Evolutionary conservation across 2,329 filamentous ascomycete species (phyloP).

Genomic region (Sporothrix curviconia): DNA sequence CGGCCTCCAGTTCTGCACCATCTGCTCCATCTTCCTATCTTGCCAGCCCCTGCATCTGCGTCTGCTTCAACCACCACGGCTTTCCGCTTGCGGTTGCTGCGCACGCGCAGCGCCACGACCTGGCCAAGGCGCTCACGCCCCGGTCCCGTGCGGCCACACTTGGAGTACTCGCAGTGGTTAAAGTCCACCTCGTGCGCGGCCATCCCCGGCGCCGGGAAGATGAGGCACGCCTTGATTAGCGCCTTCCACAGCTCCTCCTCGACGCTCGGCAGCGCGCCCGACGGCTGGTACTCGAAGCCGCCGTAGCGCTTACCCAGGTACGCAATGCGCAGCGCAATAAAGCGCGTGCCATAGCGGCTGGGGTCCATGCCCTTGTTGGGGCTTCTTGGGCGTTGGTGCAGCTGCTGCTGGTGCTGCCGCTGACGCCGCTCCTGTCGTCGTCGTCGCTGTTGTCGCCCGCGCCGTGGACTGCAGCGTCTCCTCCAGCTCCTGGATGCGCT

Average conservation of each 20-base stretch:
- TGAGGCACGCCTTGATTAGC: conserved; percentile 71
- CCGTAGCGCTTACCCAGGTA: conserved; percentile 90
- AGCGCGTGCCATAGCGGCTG: conserved; percentile 71
- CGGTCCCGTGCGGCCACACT: conserved; percentile 86
- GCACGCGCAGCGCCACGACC: conserved; percentile 75
- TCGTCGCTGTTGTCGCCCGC: background rate
- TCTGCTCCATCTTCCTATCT: conserved; percentile 19
- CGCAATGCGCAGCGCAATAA: conserved; percentile 86
- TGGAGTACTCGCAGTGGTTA: conserved; percentile 82
- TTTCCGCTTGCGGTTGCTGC: conserved; percentile 58
- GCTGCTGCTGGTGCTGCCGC: background rate
- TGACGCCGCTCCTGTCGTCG: background rate
- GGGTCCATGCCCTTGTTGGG: conserved; percentile 59
- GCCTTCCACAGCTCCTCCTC: conserved; percentile 95
- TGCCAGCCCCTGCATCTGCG: background rate
- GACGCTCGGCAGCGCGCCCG: conserved; percentile 68
- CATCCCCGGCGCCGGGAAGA: conserved; percentile 55
- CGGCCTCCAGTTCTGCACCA: conserved; percentile 48
- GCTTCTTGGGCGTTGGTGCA: conserved; percentile 27
- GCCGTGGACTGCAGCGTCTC: background rate
- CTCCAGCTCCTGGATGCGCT: conserved; percentile 20
- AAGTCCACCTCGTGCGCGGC: conserved; percentile 60
- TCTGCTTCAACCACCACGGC: conserved; percentile 6
- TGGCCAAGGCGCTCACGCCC: conserved; percentile 93
- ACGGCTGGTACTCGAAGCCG: conserved; percentile 80